Conservation (phyloP, 2,329 filamentous ascomycete species). For the Aspergillus spinulosporus region DNA sequence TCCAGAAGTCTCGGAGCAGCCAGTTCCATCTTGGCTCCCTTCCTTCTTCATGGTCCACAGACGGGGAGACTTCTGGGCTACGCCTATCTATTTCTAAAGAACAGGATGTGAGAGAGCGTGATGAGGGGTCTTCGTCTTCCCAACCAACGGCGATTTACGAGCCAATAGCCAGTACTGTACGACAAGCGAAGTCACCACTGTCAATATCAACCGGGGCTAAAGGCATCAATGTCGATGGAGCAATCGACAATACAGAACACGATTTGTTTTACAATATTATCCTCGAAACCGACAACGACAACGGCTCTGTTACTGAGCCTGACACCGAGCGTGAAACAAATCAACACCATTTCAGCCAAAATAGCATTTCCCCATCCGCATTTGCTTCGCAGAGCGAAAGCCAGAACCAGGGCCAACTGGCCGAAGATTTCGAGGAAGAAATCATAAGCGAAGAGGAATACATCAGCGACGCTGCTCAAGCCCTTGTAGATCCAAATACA, state of each 20-base stretch:
- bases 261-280: not conserved
- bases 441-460: not conserved
- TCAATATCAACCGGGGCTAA: not conserved
- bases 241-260: not conserved
- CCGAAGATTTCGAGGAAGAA: not conserved
- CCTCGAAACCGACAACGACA: not conserved
- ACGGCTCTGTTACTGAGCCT: not conserved
- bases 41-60: conserved; percentile 29
- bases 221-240: not conserved
- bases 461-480: not conserved
- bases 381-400: conserved; percentile 26
- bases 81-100: not conserved
- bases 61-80: conserved; percentile 6
- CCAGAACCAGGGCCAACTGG: not conserved
- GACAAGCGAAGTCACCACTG: not conserved
- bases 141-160: not conserved
- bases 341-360: conserved; percentile 17
- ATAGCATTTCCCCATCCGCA: conserved; percentile 29
- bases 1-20: conserved; percentile 17
- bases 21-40: conserved; percentile 30
- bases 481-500: not conserved
- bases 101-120: not conserved
- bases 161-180: not conserved
- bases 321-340: conserved; percentile 3
- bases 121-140: not conserved